Evolutionary conservation across 2,329 filamentous ascomycete genomes (phyloP), one percentile per base, ranked within the genome.

Genomic region (Acarospora socialis): DNA sequence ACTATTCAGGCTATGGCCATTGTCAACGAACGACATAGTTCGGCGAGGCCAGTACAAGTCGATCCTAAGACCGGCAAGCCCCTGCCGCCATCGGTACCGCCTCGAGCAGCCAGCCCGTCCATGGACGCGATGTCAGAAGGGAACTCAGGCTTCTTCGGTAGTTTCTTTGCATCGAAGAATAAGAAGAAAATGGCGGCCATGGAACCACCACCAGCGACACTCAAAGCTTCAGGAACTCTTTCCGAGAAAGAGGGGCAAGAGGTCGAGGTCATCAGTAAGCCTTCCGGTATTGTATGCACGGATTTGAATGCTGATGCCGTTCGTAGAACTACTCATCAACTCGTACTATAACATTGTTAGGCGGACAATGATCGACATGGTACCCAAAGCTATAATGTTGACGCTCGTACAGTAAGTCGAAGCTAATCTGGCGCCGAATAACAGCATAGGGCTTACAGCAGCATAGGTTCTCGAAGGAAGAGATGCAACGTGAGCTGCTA

Each of bases 151-250:
- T 98, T 98, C 70, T 98, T 98, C 48, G 90, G 90, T 46, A 92
- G 82, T 50, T 98, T 98, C 71, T 98, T 94, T 53, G 83, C 90
- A 7, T 86, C 82, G 52, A 98, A 95, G 73, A 98, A 95, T 65
- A 98, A 95, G 76, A 98, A 98, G 73, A 95, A 94, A 77, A 92
- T 92, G 62, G 90, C 90, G n/a, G 86, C 87, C 28, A 98, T 98
- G 90, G 90, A 98, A 55, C 68, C 90, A 9, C 90, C 90, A 22
- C 90, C 90, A 40, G 73, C 90, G 18, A 87, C 75, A 24, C 73
- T 98, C 36, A 98, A 94, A 65, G 90, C 90, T 20, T 92, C 83
- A 3, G 87, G 90, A 24, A 92, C 78, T 16, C 66, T 98, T 22
- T 92, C 81, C 4, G 90, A 98, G 61, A 83, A 90, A 39, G 90